A percentile compares a stretch with the other conserved stretches of the same genome.
Conservation (phyloP, 2,329 filamentous ascomycete genomes). For the Plenodomus biglobosus region DNA sequence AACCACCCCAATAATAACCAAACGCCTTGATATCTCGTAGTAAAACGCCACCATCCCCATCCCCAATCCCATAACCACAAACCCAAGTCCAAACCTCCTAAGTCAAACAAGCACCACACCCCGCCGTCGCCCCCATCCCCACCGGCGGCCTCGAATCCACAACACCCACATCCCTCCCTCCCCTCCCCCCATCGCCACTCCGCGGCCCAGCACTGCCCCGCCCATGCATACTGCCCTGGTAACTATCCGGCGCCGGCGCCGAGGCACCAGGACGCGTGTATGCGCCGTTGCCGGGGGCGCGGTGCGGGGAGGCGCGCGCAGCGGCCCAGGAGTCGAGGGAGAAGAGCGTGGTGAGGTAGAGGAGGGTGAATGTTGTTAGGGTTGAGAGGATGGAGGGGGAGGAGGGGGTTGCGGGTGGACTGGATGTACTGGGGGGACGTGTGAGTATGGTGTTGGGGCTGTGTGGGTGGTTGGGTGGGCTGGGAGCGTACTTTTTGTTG, state of each 20-base stretch:
- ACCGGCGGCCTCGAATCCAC: constrained; percentile 33
- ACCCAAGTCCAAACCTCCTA: constrained; percentile 1
- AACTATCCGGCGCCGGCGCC: constrained; percentile 24
- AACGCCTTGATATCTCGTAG: too few relatives aligned
- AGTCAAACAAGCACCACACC: constrained; percentile 37
- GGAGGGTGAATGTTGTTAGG: constrained; percentile 36
- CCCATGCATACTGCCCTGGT: constrained; percentile 38
- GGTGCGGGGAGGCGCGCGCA: constrained; percentile 37
- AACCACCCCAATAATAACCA: too few relatives aligned
- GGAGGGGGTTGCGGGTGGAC: not conserved
- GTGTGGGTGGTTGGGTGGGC: not conserved
- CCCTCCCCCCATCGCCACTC: constrained; percentile 9
- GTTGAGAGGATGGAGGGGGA: constrained; percentile 5
- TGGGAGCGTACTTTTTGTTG: constrained; percentile 3
- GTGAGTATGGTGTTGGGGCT: constrained; percentile 5
- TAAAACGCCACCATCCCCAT: not conserved
- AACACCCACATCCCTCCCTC: constrained; percentile 22
- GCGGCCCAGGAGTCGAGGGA: constrained; percentile 41
- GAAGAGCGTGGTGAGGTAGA: constrained; percentile 46
- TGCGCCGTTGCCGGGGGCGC: constrained; percentile 23
- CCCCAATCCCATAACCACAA: not conserved
- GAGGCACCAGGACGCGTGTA: constrained; percentile 28
- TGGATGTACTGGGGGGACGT: not conserved
- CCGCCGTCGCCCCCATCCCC: constrained; percentile 26
- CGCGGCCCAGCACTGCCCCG: constrained; percentile 24